These are phyloP conservation scores for Trichoderma sp. DNA, from an alignment of 2,329 filamentous ascomycete species.

Conservation along the genomic window DNA sequence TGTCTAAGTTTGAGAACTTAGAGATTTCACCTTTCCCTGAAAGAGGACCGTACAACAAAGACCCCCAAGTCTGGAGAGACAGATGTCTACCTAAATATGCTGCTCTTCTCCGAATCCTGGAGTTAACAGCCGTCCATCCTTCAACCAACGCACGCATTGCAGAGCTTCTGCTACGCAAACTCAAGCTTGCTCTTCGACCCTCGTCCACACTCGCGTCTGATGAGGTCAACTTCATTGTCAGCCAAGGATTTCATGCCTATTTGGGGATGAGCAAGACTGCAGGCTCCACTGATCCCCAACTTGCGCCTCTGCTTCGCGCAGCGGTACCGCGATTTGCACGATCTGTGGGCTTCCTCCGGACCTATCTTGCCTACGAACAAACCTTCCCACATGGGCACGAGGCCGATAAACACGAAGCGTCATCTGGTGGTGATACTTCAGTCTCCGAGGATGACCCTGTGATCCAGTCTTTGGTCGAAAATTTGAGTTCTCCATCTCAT, in stretches of 20 bases:
- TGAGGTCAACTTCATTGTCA: conserved; percentile 70
- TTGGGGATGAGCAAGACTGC: conserved; percentile 61
- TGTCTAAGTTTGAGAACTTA: conserved; percentile 64
- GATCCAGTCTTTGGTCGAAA: conserved; percentile 64
- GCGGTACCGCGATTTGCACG: conserved; percentile 66
- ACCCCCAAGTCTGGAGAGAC: conserved; percentile 60
- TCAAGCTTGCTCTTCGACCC: conserved; percentile 63
- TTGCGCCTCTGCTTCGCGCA: conserved; percentile 65
- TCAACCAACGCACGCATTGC: conserved; percentile 65
- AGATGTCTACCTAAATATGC: conserved; percentile 67
- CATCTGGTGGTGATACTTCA: conserved; percentile 43
- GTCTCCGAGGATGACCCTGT: conserved; percentile 57
- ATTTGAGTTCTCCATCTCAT: conserved; percentile 73
- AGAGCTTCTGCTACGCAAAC: conserved; percentile 62
- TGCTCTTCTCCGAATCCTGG: conserved; percentile 62
- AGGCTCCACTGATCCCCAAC: conserved; percentile 54
- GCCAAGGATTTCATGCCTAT: conserved; percentile 72
- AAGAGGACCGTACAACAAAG: conserved; percentile 59
- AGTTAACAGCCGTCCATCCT: conserved; percentile 61
- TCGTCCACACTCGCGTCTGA: conserved; percentile 58
- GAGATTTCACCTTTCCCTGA: conserved; percentile 65
- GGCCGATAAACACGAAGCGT: conserved; percentile 27
- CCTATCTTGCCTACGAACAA: conserved; percentile 56
- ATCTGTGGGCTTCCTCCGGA: conserved; percentile 64
- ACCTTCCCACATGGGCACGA: conserved; percentile 26